Conservation (phyloP, 495 filamentous ascomycete species). For the Lentithecium fluviatile region DNA sequence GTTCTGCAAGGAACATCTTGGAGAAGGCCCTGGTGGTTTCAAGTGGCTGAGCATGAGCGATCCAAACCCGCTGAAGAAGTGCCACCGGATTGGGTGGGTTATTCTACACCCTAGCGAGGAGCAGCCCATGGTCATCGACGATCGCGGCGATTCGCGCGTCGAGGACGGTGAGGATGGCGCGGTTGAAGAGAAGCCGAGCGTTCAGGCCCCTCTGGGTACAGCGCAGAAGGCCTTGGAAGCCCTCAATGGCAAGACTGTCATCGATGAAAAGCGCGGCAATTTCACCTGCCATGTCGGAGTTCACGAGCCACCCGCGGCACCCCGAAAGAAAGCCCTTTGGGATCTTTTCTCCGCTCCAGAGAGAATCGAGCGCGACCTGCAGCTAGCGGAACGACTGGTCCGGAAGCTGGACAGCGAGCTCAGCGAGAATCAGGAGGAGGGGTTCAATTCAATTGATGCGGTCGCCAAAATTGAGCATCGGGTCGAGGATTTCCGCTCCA, state of each 20-base stretch:
- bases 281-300: slow-evolving; percentile 97
- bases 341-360: slow-evolving; percentile 91
- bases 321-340: slow-evolving; percentile 95
- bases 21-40: slow-evolving; percentile 80
- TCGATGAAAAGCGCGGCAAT: slow-evolving; percentile 86
- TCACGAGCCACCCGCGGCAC: slow-evolving; percentile 80
- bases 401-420: slow-evolving; percentile 79
- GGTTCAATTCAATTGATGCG: slow-evolving; percentile 54
- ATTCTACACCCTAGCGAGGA: slow-evolving; percentile 83
- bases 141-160: slow-evolving; percentile 61
- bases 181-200: slow-evolving; percentile 48
- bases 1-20: slow-evolving; percentile 88
- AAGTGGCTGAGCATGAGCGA: slow-evolving; percentile 93
- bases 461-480: slow-evolving; percentile 76
- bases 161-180: slow-evolving; percentile 64
- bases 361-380: slow-evolving; percentile 79
- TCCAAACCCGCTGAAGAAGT: slow-evolving; percentile 94
- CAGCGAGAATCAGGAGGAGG: slow-evolving; percentile 43
- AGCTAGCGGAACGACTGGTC: slow-evolving; percentile 71
- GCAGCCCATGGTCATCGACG: slow-evolving; percentile 51
- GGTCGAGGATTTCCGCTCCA: slow-evolving; percentile 72
- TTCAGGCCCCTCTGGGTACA: slow-evolving; percentile 45
- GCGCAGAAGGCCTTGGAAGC: slow-evolving; percentile 86
- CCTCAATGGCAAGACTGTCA: slow-evolving; percentile 93
- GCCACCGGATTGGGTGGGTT: slow-evolving; percentile 97